Evolutionary conservation across 2,329 filamentous ascomycete species (phyloP).

Genomic region (Ilyonectria sp.): DNA sequence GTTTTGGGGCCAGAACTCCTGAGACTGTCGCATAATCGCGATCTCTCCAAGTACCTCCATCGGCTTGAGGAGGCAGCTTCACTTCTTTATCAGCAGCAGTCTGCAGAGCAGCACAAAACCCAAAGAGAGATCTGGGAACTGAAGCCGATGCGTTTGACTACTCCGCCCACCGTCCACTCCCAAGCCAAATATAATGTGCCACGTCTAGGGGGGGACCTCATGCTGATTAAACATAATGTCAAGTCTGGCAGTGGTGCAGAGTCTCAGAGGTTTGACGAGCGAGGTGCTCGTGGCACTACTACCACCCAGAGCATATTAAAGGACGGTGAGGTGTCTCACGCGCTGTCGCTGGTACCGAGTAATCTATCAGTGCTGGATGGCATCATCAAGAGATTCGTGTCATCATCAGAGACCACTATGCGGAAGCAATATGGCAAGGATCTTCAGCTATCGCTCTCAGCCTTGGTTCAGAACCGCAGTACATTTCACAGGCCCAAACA

Average conservation of each 20-base stretch:
- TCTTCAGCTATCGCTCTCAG: slow-evolving; percentile 22
- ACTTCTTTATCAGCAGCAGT: not conserved
- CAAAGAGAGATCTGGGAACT: slow-evolving; percentile 3
- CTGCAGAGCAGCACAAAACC: not conserved
- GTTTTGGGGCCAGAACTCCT: not conserved
- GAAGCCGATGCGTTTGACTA: accelerated
- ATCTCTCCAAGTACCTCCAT: slow-evolving; percentile 20
- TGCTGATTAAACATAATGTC: not conserved
- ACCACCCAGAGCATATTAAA: not conserved
- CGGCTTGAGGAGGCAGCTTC: not conserved
- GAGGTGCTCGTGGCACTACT: not conserved
- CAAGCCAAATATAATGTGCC: not conserved
- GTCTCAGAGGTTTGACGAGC: not conserved
- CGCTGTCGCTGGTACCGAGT: not conserved
- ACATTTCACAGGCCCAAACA: not conserved
- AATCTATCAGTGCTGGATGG: not conserved
- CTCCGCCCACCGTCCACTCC: accelerated
- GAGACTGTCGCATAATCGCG: slow-evolving; percentile 13
- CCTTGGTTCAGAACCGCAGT: slow-evolving; percentile 15
- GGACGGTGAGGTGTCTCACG: not conserved
- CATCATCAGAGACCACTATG: slow-evolving; percentile 16
- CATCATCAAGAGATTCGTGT: slow-evolving; percentile 23
- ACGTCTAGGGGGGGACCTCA: slow-evolving; percentile 1
- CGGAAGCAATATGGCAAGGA: slow-evolving; percentile 38
- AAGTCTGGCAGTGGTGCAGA: not conserved